Conservation (phyloP, 805 yeast genomes). For the Middelhovenomyces tepae region DNA sequence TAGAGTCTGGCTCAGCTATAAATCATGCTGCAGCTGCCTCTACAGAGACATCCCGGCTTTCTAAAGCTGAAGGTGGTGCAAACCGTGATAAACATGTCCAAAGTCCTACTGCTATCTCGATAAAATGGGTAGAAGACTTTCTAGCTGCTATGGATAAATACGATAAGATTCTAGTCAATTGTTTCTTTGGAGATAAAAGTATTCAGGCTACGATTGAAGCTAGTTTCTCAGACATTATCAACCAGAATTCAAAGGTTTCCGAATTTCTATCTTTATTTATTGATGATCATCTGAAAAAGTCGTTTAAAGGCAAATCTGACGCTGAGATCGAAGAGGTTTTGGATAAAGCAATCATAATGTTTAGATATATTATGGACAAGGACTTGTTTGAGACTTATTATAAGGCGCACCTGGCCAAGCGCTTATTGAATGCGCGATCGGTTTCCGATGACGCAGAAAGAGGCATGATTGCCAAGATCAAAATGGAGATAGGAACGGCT, state of each 20-base stretch:
- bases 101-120: slow-evolving; percentile 44
- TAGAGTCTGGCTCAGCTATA: slow-evolving; percentile 37
- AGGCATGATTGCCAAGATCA: slow-evolving; percentile 53
- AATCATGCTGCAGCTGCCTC: slow-evolving; percentile 18
- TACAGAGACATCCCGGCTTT: slow-evolving; percentile 13
- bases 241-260: slow-evolving; percentile 38
- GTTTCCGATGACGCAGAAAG: slow-evolving; percentile 58
- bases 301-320: slow-evolving; percentile 39
- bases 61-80: slow-evolving; percentile 6
- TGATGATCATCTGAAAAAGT: slow-evolving; percentile 47
- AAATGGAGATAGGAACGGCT: slow-evolving; percentile 70
- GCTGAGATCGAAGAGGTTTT: slow-evolving; percentile 40
- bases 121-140: slow-evolving; percentile 57
- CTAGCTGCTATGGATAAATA: slow-evolving; percentile 44
- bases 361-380: slow-evolving; percentile 67
- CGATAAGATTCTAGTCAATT: slow-evolving; percentile 36
- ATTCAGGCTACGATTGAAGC: slow-evolving; percentile 48
- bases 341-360: slow-evolving; percentile 48
- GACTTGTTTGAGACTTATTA: slow-evolving; percentile 80
- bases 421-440: slow-evolving; percentile 46
- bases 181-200: slow-evolving; percentile 42
- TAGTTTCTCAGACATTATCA: slow-evolving; percentile 55
- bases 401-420: slow-evolving; percentile 77
- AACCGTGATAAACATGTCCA: slow-evolving; percentile 9
- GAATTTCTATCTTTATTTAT: slow-evolving; percentile 51